Evolutionary conservation across 148 eudicot genomes (phyloP).

Genomic region (Arctostaphylos glauca): DNA sequence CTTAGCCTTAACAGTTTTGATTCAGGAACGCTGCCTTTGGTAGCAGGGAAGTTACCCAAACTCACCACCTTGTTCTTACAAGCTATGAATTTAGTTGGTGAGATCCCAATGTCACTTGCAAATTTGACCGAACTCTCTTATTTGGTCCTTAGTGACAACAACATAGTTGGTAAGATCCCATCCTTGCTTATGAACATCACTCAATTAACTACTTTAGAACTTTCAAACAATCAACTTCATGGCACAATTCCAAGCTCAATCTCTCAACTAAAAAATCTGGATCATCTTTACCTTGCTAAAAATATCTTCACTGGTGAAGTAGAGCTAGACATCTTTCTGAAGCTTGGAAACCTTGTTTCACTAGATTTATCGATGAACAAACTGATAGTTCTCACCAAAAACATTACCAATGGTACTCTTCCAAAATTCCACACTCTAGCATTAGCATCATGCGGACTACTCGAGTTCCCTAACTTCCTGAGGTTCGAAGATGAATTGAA

Average conservation of each 20-base stretch:
- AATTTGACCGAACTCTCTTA: constrained; percentile 18
- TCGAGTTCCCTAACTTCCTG: constrained; percentile 24
- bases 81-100: neutral
- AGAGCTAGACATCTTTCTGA: constrained; percentile 11
- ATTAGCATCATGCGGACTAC: constrained; percentile 22
- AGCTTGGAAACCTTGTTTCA: neutral
- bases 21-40: neutral
- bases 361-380: neutral
- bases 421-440: neutral
- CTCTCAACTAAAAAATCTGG: constrained; percentile 2
- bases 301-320: constrained; percentile 8
- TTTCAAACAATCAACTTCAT: constrained; percentile 13
- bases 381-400: neutral
- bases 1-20: neutral
- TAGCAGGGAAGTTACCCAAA: neutral
- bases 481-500: neutral
- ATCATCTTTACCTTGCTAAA: neutral
- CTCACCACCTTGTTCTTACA: neutral
- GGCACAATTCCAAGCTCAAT: constrained; percentile 17
- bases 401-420: constrained; percentile 11
- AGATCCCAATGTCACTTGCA: constrained; percentile 11
- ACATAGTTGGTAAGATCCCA: constrained; percentile 23
- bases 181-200: constrained; percentile 17
- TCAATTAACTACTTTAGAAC: neutral
- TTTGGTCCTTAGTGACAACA: constrained; percentile 5